A percentile compares a stretch with the other conserved stretches of the same genome.
These are phyloP conservation scores for Elaeis guineensis DNA, from an alignment of 176 grass and related monocot genomes.

Conservation along the genomic window DNA sequence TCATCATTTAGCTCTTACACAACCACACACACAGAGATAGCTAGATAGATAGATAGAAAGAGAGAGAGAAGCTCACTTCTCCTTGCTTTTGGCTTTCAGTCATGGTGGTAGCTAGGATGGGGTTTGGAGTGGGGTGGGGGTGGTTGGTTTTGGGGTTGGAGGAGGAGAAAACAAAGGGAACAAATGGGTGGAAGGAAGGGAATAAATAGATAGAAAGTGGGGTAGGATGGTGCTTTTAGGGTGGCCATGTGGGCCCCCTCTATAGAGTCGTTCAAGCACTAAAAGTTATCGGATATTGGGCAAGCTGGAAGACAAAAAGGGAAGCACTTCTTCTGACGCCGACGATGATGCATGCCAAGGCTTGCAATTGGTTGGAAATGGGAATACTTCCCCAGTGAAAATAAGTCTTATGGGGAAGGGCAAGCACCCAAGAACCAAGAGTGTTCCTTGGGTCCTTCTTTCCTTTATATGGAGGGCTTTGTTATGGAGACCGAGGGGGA, in stretches of 20 bases:
- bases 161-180: neutral
- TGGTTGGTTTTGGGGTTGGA: neutral
- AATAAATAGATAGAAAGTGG: conserved; percentile 1
- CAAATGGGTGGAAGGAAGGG: neutral
- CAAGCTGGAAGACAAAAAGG: neutral
- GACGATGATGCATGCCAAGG: neutral
- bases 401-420: conserved; percentile 5
- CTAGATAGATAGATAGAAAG: neutral
- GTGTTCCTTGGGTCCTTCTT: neutral
- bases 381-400: neutral
- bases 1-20: neutral
- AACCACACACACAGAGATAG: too few species aligned
- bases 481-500: too few species aligned
- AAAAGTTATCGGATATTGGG: neutral
- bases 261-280: neutral
- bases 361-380: conserved; percentile 2
- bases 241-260: neutral
- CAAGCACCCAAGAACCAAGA: neutral
- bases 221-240: neutral
- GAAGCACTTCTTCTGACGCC: neutral
- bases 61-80: neutral
- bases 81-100: conserved; percentile 9
- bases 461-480: too few species aligned
- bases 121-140: too few species aligned
- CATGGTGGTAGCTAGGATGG: conserved; percentile 1